Base-by-base conservation (phyloP, 768 basidiomycete species). In the Cystobasidium tubakii region DNA sequence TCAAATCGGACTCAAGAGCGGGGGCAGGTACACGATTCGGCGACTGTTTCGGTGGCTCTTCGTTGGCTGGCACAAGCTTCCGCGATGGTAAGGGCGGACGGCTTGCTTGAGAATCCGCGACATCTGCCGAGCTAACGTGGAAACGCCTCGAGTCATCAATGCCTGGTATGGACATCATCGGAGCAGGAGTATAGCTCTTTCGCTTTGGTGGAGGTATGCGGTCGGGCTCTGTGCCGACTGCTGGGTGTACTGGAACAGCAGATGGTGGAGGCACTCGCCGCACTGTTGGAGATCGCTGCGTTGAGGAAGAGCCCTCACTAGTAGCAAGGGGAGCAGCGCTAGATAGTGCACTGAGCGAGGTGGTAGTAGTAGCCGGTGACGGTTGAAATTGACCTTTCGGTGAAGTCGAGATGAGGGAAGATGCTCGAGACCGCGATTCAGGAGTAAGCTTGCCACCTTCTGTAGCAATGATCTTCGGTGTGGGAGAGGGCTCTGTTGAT, bases 121-220 rank as follows among this genome's bases (percentile, higher is more conserved):
- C 33, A 36, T 71, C 69, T 10, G n/a, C 55, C 31, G 69, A 71
- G 29, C 69, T 62, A 29, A 42, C 23, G 27, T 31, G 50, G 29
- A 71, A 55, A 9, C 55, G 29, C 33, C 69, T 1, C 7, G 69
- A 71, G 25, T 69, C 67, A 1, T 53, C 54, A 13, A 63, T 69
- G 13, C 71, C 74, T 12, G 74, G 74, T 13, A 75, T 53, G 19
- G 74, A 33, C 74, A 75, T 75, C 43, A 27, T 75, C 1, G 74
- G 53, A 3, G 74, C 70, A 12, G 71, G 25, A 23, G 25, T 50
- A 31, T 75, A 75, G 44, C 42, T 66, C 13, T 65, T 39, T 9
- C 15, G 50, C 55, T 57, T 60, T 19, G 69, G 29, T 33, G 53
- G 69, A 27, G 69, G 23, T 29, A 21, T 1, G 2, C 55, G 29